Conservation (phyloP, 164 flowering plant species). For the Akebia trifoliata region DNA sequence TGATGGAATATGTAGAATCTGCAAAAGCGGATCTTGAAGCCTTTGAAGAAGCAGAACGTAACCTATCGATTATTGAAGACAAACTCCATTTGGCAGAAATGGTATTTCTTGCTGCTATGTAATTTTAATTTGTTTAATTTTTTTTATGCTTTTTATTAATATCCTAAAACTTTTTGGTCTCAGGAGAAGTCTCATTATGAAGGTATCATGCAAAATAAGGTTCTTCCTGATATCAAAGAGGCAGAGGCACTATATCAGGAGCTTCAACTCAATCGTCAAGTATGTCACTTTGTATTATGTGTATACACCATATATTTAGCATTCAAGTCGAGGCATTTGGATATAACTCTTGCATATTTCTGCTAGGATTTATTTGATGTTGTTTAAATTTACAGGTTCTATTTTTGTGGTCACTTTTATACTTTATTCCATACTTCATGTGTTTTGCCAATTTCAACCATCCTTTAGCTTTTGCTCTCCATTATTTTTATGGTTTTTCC, state of each 20-base stretch:
- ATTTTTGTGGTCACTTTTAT: too few species aligned
- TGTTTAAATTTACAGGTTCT: background rate
- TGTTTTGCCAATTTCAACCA: too few species aligned
- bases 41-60: slow-evolving; percentile 54
- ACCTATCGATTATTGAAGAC: slow-evolving; percentile 45
- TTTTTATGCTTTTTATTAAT: background rate
- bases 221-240: slow-evolving; percentile 51
- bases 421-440: too few species aligned
- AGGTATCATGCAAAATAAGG: slow-evolving; percentile 50
- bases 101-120: slow-evolving; percentile 30
- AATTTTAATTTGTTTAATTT: background rate
- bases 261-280: slow-evolving; percentile 54
- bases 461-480: too few species aligned
- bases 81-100: slow-evolving; percentile 38
- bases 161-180: slow-evolving; percentile 5
- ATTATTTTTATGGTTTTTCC: too few species aligned
- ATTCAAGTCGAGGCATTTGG: background rate
- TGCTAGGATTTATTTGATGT: background rate
- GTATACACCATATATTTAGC: background rate
- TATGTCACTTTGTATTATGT: slow-evolving; percentile 14
- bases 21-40: slow-evolving; percentile 70
- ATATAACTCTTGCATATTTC: background rate
- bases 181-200: slow-evolving; percentile 82
- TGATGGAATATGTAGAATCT: slow-evolving; percentile 44
- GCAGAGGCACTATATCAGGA: slow-evolving; percentile 47